Base-by-base conservation (phyloP, 805 yeast genomes). In the Kodamaea laetipori region DNA sequence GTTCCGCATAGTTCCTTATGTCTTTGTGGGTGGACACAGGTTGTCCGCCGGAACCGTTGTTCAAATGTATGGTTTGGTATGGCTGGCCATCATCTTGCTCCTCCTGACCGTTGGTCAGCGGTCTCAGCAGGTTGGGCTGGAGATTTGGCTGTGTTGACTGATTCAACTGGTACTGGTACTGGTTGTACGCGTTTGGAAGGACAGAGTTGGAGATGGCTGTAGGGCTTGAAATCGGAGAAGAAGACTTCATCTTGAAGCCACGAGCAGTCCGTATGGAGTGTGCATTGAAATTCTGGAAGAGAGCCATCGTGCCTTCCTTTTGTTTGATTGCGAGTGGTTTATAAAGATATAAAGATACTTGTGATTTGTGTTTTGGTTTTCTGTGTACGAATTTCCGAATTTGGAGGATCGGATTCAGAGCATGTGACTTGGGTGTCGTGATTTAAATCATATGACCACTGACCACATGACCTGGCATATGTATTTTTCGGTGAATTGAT, bases 1-100 rank as follows among this genome's bases (percentile, higher is more conserved):
- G 90, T 61, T 92, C 98, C 0, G 97, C 99, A 56, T 90, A 89
- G 57, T 75, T 82, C 47, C 96, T 78, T 45, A 94, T 79, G 57
- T 86, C 94, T 55, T 74, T 80, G 58, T 86, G 95, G 4, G 73
- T 60, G 1, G 73, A 64, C n/a, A 69, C 73, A 17, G 63, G 57
- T 41, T 68, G 72, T 11, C 58, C 58, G 9, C 41, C 37, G 4
- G 19, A 15, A 3, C 34, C 34, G 39, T 38, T 45, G 17, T 44
- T 43, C 23, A 27, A 54, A 21, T 35, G 39, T 13, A 41, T 41
- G 10, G 44, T 40, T n/a, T 38, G 39, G 37, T 36, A 38, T 11
- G 40, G 40, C 23, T 41, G 44, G 24, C 15, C 8, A 4, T 30
- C 34, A 9, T 30, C 19, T 19, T 12, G n/a, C 10, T 13, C n/a